Evolutionary conservation across 192 early-diverging fungal species (phyloP).

Genomic region (Podila horticola): DNA sequence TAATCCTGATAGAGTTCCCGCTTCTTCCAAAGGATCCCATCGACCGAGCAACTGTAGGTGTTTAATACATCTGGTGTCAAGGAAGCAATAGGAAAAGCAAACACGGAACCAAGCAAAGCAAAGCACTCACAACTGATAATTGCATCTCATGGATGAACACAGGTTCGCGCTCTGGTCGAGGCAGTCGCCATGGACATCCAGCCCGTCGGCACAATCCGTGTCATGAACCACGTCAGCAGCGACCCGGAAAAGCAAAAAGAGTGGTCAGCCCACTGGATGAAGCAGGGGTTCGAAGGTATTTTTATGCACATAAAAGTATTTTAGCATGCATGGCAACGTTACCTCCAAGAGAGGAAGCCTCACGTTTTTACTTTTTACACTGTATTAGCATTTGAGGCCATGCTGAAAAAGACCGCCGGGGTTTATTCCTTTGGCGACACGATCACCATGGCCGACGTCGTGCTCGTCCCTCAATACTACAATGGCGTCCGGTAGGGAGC

Average conservation of each 20-base stretch:
- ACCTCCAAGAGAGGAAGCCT: not conserved
- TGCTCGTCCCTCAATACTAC: conserved; percentile 79
- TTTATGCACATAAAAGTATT: no score
- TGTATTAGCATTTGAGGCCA: conserved; percentile 30
- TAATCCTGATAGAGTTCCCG: conserved; percentile 38
- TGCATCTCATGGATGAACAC: not conserved
- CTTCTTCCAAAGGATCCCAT: conserved; percentile 79
- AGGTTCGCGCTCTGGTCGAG: conserved; percentile 75
- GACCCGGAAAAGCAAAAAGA: conserved; percentile 53
- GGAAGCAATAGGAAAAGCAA: no score
- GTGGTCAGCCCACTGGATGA: conserved; percentile 67
- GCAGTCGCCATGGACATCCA: conserved; percentile 87
- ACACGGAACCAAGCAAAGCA: not conserved
- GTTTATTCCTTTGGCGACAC: conserved; percentile 83
- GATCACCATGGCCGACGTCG: conserved; percentile 88
- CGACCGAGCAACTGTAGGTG: conserved; percentile 64
- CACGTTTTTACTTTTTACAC: not conserved
- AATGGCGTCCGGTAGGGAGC: conserved; percentile 74
- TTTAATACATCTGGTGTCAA: not conserved
- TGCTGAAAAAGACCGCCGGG: conserved; percentile 72
- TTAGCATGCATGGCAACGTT: no score
- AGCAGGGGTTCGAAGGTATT: conserved; percentile 68
- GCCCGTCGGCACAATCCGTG: conserved; percentile 82
- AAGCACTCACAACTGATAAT: not conserved
- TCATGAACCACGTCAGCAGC: conserved; percentile 68